Evolutionary conservation across 257 asterid species (phyloP).

Genomic region (Solanum corneliomulleri): DNA sequence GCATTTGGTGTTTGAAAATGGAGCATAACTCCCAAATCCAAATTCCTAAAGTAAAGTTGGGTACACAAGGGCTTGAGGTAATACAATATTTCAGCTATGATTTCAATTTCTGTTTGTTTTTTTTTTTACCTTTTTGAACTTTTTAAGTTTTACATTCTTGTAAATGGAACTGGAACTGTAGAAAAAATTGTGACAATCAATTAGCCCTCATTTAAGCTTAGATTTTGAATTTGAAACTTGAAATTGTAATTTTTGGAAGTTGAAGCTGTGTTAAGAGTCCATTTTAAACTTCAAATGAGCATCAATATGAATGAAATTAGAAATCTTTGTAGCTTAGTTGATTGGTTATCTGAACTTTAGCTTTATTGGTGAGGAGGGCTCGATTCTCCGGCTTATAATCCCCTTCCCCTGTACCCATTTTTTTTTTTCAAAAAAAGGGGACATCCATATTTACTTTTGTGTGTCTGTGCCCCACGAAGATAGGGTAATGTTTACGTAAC

Average conservation of each 20-base stretch:
- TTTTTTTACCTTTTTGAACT: background rate
- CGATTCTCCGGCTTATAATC: background rate
- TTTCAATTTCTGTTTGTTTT: background rate
- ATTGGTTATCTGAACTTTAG: background rate
- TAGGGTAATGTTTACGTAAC: background rate
- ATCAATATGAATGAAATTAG: background rate
- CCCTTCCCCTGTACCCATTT: background rate
- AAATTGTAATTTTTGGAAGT: background rate
- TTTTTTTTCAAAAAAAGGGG: no score
- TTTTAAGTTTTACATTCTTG: background rate
- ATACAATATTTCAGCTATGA: background rate
- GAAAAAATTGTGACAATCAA: background rate
- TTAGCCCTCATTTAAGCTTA: background rate
- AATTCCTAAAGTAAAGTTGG: slow-evolving; percentile 41
- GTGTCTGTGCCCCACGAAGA: background rate
- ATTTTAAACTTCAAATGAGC: background rate
- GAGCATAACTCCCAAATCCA: background rate
- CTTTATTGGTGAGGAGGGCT: background rate
- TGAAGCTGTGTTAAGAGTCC: background rate
- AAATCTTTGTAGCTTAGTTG: background rate
- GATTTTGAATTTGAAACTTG: background rate
- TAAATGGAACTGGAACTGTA: background rate
- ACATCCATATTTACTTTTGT: background rate
- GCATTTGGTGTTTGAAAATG: background rate
- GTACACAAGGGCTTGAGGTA: slow-evolving; percentile 54